A percentile compares a stretch with the other conserved stretches of the same genome.
phyloP scores from a whole-genome alignment of 148 eudicot genomes.

The Gaultheria prostrata region DNA sequence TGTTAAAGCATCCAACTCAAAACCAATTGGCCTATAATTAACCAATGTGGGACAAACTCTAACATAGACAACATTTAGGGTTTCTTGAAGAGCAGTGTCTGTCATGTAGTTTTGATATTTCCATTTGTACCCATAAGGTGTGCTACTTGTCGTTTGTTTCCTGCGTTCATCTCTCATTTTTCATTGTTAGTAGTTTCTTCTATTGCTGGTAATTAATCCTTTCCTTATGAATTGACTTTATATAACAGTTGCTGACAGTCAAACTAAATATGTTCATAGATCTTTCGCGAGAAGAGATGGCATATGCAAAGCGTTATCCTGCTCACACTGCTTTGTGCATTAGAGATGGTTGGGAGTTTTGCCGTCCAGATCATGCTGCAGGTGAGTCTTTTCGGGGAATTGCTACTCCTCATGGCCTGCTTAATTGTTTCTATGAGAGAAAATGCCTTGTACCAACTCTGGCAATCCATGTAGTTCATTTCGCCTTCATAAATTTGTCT shows the following conservation, averaged over 20 bases:
- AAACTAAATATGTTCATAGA: constrained; percentile 44
- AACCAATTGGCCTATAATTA: no score
- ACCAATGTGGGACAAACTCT: no score
- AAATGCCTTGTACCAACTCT: neutral
- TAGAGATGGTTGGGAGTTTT: constrained; percentile 90
- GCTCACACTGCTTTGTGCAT: constrained; percentile 78
- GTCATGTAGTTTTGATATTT: neutral
- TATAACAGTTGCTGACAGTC: constrained; percentile 18
- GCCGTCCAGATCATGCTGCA: constrained; percentile 70
- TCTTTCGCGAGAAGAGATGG: constrained; percentile 69
- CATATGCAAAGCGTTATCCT: constrained; percentile 81
- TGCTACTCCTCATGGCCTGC: constrained; percentile 5
- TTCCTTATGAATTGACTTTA: neutral
- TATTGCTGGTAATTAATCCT: neutral
- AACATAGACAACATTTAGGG: neutral
- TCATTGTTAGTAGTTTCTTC: neutral
- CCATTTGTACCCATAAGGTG: neutral
- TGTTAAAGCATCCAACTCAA: no score
- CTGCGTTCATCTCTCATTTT: neutral
- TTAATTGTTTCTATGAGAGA: neutral
- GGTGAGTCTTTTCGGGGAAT: constrained; percentile 48
- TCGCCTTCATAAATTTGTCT: neutral
- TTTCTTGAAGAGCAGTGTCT: neutral
- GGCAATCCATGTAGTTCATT: neutral
- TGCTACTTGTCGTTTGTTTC: neutral